Percentiles rank a stretch among this genome's conserved stretches.
Conservation (phyloP, 2,329 filamentous ascomycete species). For the Aspergillus neoniger region DNA sequence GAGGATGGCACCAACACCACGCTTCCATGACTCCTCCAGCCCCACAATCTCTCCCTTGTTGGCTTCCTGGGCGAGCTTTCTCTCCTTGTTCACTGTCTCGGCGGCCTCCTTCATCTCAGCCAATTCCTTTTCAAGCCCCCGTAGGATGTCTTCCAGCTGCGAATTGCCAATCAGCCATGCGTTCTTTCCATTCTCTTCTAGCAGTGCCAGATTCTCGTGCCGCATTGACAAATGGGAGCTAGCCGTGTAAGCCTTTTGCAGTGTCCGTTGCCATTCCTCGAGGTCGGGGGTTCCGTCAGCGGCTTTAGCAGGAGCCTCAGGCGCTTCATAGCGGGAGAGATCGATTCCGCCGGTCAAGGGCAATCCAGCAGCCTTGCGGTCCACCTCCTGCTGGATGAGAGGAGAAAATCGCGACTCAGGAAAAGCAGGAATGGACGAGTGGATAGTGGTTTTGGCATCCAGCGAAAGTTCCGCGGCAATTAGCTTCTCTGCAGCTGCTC, state of each 20-base stretch:
- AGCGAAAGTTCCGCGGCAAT: constrained; percentile 66
- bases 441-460: constrained; percentile 51
- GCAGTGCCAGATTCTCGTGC: constrained; percentile 66
- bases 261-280: constrained; percentile 52
- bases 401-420: constrained; percentile 62
- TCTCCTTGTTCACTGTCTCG: constrained; percentile 70
- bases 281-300: constrained; percentile 35
- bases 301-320: constrained; percentile 58
- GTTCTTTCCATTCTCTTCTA: constrained; percentile 82
- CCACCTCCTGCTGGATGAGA: constrained; percentile 67
- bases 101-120: constrained; percentile 66
- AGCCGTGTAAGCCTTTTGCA: constrained; percentile 60
- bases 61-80: constrained; percentile 70
- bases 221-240: constrained; percentile 60
- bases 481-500: constrained; percentile 67
- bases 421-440: constrained; percentile 61
- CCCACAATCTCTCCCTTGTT: constrained; percentile 71
- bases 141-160: constrained; percentile 72
- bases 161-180: constrained; percentile 87
- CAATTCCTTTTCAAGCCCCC: constrained; percentile 72
- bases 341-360: constrained; percentile 68
- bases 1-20: constrained; percentile 73
- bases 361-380: constrained; percentile 63
- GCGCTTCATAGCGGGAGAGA: constrained; percentile 78
- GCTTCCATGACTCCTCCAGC: constrained; percentile 77